A percentile compares a stretch with the other conserved stretches of the same genome.
Evolutionary conservation across 2,329 filamentous ascomycete species (phyloP).

Genomic region (Nothophaeocryptopus gaeumannii): DNA sequence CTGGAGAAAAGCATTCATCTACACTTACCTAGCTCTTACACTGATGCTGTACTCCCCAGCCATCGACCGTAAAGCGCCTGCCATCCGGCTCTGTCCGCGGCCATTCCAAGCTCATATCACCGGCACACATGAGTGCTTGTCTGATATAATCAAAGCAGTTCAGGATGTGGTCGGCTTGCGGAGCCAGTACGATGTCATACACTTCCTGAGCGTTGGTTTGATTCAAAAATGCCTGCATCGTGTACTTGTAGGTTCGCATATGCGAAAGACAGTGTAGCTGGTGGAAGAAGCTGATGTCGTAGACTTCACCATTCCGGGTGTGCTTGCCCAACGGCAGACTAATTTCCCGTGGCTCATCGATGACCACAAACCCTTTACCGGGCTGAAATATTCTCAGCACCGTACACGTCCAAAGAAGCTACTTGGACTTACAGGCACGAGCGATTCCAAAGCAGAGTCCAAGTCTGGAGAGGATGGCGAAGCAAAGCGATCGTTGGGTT

Average conservation of each 20-base stretch:
- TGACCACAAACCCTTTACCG: slow-evolving; percentile 36
- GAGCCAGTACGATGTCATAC: slow-evolving; percentile 22
- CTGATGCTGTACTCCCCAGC: slow-evolving; percentile 33
- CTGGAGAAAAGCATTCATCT: not conserved
- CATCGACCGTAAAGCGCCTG: slow-evolving; percentile 35
- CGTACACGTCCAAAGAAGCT: not conserved
- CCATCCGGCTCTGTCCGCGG: slow-evolving; percentile 31
- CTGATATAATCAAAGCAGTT: slow-evolving; percentile 34
- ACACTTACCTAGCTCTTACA: slow-evolving; percentile 31
- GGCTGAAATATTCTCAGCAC: slow-evolving; percentile 6
- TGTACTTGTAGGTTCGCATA: slow-evolving; percentile 66
- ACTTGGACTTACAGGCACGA: slow-evolving; percentile 24
- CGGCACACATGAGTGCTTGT: slow-evolving; percentile 30
- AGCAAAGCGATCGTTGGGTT: slow-evolving; percentile 27
- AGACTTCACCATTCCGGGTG: slow-evolving; percentile 28
- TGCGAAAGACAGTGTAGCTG: slow-evolving; percentile 36
- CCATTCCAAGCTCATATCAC: slow-evolving; percentile 33
- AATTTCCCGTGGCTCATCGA: slow-evolving; percentile 24
- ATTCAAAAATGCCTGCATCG: slow-evolving; percentile 76
- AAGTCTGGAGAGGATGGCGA: slow-evolving; percentile 22
- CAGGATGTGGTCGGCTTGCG: slow-evolving; percentile 28
- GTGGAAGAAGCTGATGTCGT: slow-evolving; percentile 37
- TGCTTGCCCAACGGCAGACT: slow-evolving; percentile 31
- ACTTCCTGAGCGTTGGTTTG: slow-evolving; percentile 19
- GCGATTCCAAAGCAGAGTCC: slow-evolving; percentile 30